Percentiles rank a stretch among this genome's conserved stretches.
Evolutionary conservation across 2,329 filamentous ascomycete species (phyloP).

Genomic region (Trichocomaceae sp.): DNA sequence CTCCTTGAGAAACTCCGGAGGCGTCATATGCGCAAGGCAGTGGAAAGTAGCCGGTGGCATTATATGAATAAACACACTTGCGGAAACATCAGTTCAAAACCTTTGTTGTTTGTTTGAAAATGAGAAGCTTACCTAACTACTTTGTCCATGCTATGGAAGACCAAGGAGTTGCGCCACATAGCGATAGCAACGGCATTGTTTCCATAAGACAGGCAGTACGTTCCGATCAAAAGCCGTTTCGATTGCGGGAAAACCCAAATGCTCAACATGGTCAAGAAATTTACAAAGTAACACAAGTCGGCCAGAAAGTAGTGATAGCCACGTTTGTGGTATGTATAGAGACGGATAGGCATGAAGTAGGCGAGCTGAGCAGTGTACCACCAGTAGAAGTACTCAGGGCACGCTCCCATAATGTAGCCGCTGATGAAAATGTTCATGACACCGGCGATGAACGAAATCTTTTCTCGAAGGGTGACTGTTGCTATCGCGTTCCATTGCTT

Average conservation of each 20-base stretch:
- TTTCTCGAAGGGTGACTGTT: slow-evolving; percentile 81
- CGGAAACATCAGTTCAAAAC: neutral
- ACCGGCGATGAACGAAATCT: slow-evolving; percentile 90
- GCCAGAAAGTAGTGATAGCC: slow-evolving; percentile 97
- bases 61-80: slow-evolving; percentile 92
- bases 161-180: slow-evolving; percentile 98
- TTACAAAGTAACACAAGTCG: slow-evolving; percentile 98
- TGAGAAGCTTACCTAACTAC: slow-evolving; percentile 62
- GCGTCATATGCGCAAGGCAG: slow-evolving; percentile 77
- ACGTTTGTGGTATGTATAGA: slow-evolving; percentile 80
- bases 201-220: slow-evolving; percentile 86
- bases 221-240: slow-evolving; percentile 83
- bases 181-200: slow-evolving; percentile 97
- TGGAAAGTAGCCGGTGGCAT: slow-evolving; percentile 96
- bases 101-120: neutral
- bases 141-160: slow-evolving; percentile 98
- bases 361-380: slow-evolving; percentile 86
- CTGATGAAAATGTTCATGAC: slow-evolving; percentile 97
- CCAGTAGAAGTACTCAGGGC: slow-evolving; percentile 76
- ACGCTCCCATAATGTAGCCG: slow-evolving; percentile 83
- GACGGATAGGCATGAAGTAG: slow-evolving; percentile 97
- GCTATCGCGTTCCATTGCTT: slow-evolving; percentile 84
- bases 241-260: slow-evolving; percentile 88
- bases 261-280: slow-evolving; percentile 71
- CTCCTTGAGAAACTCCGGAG: slow-evolving; percentile 56